These are phyloP conservation scores for Euphorbia celastroides DNA, from an alignment of 441 rosid genomes.

Conservation along the genomic window DNA sequence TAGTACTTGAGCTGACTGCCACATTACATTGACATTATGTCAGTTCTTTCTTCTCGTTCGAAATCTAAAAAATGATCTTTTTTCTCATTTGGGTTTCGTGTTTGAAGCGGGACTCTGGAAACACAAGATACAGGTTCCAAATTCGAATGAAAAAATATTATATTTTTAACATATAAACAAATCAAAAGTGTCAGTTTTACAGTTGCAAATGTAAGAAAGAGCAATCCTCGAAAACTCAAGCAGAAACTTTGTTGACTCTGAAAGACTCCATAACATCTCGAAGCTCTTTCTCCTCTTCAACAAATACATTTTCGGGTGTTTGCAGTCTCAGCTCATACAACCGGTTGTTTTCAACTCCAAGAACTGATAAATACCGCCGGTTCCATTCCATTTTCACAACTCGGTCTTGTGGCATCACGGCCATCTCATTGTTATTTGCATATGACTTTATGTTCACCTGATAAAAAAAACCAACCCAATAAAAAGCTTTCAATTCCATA, in stretches of 20 bases:
- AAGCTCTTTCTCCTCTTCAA: slow-evolving; percentile 74
- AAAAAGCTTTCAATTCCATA: background rate
- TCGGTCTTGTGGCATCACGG: slow-evolving; percentile 88
- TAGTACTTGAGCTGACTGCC: background rate
- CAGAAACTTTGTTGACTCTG: slow-evolving; percentile 63
- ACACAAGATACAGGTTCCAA: no score
- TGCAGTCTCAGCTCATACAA: slow-evolving; percentile 79
- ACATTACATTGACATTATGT: background rate
- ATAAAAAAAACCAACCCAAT: slow-evolving; percentile 2
- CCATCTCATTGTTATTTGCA: slow-evolving; percentile 85
- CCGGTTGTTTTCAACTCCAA: slow-evolving; percentile 82
- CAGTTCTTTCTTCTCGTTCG: background rate
- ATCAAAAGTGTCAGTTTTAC: no score
- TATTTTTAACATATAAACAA: no score
- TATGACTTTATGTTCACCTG: slow-evolving; percentile 92
- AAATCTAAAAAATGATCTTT: no score
- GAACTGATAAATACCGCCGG: slow-evolving; percentile 75
- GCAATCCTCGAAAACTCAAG: slow-evolving; percentile 22
- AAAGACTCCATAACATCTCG: slow-evolving; percentile 84
- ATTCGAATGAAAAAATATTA: no score
- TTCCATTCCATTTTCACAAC: slow-evolving; percentile 80
- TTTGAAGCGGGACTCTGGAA: no score
- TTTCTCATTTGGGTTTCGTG: no score
- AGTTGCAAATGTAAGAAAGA: background rate
- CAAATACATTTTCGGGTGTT: slow-evolving; percentile 78